Conservation (phyloP, 1,284 basidiomycete species). For the Gymnopus androsaceus region DNA sequence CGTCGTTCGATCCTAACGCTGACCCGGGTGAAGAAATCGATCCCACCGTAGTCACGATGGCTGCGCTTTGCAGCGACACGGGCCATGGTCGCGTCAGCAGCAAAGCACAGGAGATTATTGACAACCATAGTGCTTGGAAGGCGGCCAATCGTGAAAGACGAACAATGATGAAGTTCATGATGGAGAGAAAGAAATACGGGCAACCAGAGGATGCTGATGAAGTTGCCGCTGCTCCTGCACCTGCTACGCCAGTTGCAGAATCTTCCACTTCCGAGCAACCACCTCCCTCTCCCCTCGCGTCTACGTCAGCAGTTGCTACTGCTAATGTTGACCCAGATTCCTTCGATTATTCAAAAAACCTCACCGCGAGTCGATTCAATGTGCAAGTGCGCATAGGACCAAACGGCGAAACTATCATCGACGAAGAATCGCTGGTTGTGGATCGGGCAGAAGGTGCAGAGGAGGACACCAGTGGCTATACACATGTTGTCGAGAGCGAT, state of each 20-base stretch:
- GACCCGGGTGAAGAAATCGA: constrained; percentile 75
- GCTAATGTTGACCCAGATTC: constrained; percentile 46
- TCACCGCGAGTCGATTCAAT: constrained; percentile 71
- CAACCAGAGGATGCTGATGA: constrained; percentile 49
- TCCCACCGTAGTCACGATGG: constrained; percentile 78
- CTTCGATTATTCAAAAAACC: constrained; percentile 67
- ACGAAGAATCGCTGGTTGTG: constrained; percentile 78
- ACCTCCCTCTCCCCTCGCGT: constrained; percentile 19
- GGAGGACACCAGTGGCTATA: constrained; percentile 68
- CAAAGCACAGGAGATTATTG: constrained; percentile 66
- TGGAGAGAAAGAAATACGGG: constrained; percentile 76
- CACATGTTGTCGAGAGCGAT: constrained; percentile 83
- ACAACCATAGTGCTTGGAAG: constrained; percentile 71
- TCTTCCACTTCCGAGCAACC: constrained; percentile 21
- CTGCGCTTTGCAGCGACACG: constrained; percentile 69
- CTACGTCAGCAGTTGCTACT: constrained; percentile 14
- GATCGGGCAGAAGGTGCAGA: constrained; percentile 63
- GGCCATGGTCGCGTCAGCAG: constrained; percentile 74
- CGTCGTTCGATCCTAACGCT: constrained; percentile 55
- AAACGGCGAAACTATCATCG: constrained; percentile 79
- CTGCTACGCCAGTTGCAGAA: constrained; percentile 19
- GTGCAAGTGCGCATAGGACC: constrained; percentile 82
- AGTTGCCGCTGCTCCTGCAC: constrained; percentile 10
- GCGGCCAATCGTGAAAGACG: constrained; percentile 63
- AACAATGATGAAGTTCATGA: constrained; percentile 55